Evolutionary conservation across 805 yeast species (phyloP).

Genomic region (Starmerella sirachaensis): DNA sequence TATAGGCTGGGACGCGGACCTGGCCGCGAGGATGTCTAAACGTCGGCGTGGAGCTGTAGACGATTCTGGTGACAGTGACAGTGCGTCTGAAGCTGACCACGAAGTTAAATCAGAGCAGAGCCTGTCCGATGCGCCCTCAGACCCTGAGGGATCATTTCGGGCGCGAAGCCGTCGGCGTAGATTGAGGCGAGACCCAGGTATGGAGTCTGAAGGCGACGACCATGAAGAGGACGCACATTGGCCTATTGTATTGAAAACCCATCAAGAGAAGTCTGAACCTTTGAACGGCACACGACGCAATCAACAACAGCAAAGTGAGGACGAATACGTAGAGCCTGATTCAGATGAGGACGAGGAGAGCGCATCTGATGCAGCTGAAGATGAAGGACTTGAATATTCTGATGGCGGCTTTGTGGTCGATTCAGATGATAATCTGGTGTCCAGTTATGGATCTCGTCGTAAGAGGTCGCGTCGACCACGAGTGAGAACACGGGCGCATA

Average conservation of each 20-base stretch:
- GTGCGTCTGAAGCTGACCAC: slow-evolving; percentile 1
- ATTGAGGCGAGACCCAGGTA: neutral
- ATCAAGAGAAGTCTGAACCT: no score
- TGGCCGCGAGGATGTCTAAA: slow-evolving; percentile 10
- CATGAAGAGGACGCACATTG: slow-evolving; percentile 4
- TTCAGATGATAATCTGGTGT: slow-evolving; percentile 18
- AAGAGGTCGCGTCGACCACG: slow-evolving; percentile 7
- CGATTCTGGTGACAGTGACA: slow-evolving; percentile 8
- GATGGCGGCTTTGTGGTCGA: slow-evolving; percentile 22
- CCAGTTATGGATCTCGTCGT: slow-evolving; percentile 4
- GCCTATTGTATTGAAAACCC: slow-evolving; percentile 11
- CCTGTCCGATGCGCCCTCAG: neutral
- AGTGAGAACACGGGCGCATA: neutral
- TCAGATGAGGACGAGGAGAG: neutral
- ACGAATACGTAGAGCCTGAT: slow-evolving; percentile 10
- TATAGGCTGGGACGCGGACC: no score
- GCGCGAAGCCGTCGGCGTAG: slow-evolving; percentile 3
- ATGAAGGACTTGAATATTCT: slow-evolving; percentile 14
- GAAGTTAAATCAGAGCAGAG: no score
- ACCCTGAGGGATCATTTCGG: neutral
- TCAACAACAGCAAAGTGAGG: slow-evolving; percentile 3
- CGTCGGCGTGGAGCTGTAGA: slow-evolving; percentile 14
- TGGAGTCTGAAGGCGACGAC: slow-evolving; percentile 4
- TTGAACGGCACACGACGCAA: neutral
- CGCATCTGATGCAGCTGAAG: slow-evolving; percentile 2